Base-by-base conservation (phyloP, 305 asterid genomes). In the Solanum hybrid region DNA sequence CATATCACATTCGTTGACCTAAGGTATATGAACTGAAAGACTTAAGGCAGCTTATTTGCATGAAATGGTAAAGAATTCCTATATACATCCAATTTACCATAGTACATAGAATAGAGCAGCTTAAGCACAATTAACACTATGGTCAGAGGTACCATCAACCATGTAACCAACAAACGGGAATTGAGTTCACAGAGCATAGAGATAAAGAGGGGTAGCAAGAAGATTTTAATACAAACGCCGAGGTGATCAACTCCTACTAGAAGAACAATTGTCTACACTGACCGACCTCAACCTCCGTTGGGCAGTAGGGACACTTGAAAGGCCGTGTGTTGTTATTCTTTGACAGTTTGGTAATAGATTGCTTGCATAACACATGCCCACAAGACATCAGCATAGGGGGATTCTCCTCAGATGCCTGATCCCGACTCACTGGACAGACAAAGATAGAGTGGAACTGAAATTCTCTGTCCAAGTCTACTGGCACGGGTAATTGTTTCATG, bases 261-360 rank as follows among this genome's bases (percentile, higher is more conserved):
- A 97, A 91, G 93, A 92, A 67, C 92, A 97, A 91, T 91, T 93
- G 98, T 95, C 92, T 94, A 89, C 99, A 97, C 94, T 95, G 97
- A 93, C 96, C 96, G 83, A 96, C 96, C 92, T 95, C 97, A 71
- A 97, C 99, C 91, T 95, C 99, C 6, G 97, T 90, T 0, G 99
- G 99, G 86, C 99, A 97, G 90, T 96, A 96, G 5, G 99, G 99
- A 92, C 99, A 97, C 93, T 96, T 96, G 95, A 97, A 96, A 1
- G 95, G 97, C 92, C 98, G 92, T 0, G 98, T 92, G 94, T 90
- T 92, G 89, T 95, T 96, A 89, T 96, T 96, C 87, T 95, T 96
- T 26, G 99, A 96, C 91, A 96, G 92, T 94, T 96, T 96, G 57
- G 98, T 94, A 79, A 97, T 96, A 34, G 99, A 96, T 77, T 95